These are phyloP conservation scores for Escallonia herrerae DNA, from an alignment of 129 eudicot genomes.

Conservation along the genomic window DNA sequence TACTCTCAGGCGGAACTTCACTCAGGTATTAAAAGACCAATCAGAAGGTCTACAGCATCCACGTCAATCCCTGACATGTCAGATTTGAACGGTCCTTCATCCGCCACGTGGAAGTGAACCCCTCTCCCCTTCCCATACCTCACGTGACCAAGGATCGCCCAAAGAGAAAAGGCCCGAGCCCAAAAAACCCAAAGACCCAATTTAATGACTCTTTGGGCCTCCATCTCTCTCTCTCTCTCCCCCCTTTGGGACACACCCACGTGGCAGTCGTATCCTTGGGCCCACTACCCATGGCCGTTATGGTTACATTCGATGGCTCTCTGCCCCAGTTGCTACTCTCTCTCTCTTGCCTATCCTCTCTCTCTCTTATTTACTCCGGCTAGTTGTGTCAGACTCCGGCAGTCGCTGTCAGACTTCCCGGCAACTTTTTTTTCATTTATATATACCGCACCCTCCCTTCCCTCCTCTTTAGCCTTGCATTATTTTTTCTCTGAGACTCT, in stretches of 20 bases:
- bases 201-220: neutral
- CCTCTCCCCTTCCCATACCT: conserved; percentile 4
- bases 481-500: conserved; percentile 4
- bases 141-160: conserved; percentile 5
- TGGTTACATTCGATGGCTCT: conserved; percentile 52
- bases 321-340: conserved; percentile 27
- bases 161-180: neutral
- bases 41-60: conserved; percentile 3
- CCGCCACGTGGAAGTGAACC: conserved; percentile 30
- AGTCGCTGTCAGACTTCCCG: conserved; percentile 33
- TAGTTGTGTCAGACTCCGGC: conserved; percentile 41
- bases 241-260: conserved; percentile 62
- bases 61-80: conserved; percentile 11
- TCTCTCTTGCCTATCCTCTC: too few relatives aligned
- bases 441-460: conserved; percentile 22
- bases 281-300: conserved; percentile 62
- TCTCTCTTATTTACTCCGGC: conserved; percentile 41
- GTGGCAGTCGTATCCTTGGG: conserved; percentile 80
- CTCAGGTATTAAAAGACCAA: conserved; percentile 22
- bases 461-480: conserved; percentile 28
- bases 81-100: neutral
- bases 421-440: conserved; percentile 24
- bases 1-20: neutral
- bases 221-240: conserved; percentile 10
- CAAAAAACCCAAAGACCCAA: conserved; percentile 13